Conservation (phyloP, 2,329 filamentous ascomycete genomes). For the Scedosporium minutisporum region DNA sequence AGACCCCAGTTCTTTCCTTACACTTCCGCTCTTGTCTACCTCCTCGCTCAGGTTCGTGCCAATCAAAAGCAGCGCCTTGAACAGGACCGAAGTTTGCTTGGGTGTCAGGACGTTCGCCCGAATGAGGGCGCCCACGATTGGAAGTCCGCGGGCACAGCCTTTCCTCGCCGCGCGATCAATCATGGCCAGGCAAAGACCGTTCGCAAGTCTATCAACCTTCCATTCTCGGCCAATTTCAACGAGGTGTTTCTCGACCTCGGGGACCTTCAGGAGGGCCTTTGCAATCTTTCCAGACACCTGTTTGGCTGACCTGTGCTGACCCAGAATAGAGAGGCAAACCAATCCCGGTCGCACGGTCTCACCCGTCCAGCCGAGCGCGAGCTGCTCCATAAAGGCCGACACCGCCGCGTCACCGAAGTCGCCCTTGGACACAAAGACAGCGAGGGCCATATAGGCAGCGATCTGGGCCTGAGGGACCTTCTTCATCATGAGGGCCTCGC, state of each 20-base stretch:
- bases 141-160: conserved; percentile 45
- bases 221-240: conserved; percentile 54
- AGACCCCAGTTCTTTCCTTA: conserved; percentile 55
- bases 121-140: conserved; percentile 52
- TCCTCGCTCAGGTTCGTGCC: conserved; percentile 48
- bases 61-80: conserved; percentile 54
- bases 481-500: conserved; percentile 66
- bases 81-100: conserved; percentile 52
- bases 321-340: conserved; percentile 70
- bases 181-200: conserved; percentile 59
- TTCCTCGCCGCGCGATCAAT: conserved; percentile 53
- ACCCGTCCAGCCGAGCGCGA: conserved; percentile 65
- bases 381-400: conserved; percentile 82
- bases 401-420: conserved; percentile 69
- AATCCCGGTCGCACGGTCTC: conserved; percentile 67
- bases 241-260: conserved; percentile 49
- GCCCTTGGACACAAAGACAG: conserved; percentile 76
- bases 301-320: conserved; percentile 65
- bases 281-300: conserved; percentile 61
- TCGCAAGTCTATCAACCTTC: conserved; percentile 60
- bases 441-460: conserved; percentile 83
- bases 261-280: conserved; percentile 56
- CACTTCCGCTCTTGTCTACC: conserved; percentile 42
- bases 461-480: conserved; percentile 71
- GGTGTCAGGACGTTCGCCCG: conserved; percentile 50